Base-by-base conservation (phyloP, 192 early-diverging fungal genomes). In the Gigaspora rosea region DNA sequence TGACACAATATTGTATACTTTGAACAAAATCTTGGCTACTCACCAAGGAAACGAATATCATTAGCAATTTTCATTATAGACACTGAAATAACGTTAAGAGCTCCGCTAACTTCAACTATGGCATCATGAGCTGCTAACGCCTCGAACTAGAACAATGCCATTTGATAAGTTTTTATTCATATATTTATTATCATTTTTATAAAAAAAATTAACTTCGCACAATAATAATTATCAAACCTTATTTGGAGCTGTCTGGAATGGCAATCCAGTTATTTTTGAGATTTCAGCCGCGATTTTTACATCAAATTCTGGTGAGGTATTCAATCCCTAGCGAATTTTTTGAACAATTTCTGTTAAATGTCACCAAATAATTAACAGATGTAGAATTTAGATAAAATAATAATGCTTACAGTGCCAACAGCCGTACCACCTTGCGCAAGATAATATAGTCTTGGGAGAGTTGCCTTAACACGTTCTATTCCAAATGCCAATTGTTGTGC, bases 61-160 rank as follows among this genome's bases (percentile, higher is more conserved):
- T 97, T 98, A 82, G 96, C 97, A 81, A 99, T 98, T 91, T 99
- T 99, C 91, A 96, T 96, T 78, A 99, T 88, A 22, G 95, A 97
- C 59, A 93, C 93, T 46, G 97, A 97, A 76, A 97, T 79, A 51
- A 93, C 94, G 89, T 99, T 99, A 68, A 99, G 88, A 11, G 95
- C 93, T 51, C 98, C 98, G 70, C 90, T 91, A 20, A 95, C 94
- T 88, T 98, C 96, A 59, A 99, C 97, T 79, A 98, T 90, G 70
- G 98, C 95, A 83, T 99, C 98, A 82, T 99, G 98, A 49, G 96
- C 94, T 46, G 97, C 98, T 68, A 99, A 92, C 18, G 98, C 96
- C 85, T 99, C 98, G 76, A 99, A 99, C 90, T 88, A 80, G 9
- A 46, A 49, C 7, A 41, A 41, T 41, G 2, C 41, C 41, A 41